Evolutionary conservation across 129 eudicot genomes (phyloP), one percentile per base, ranked within the genome.

Genomic region (Smallanthus sonchifolius): DNA sequence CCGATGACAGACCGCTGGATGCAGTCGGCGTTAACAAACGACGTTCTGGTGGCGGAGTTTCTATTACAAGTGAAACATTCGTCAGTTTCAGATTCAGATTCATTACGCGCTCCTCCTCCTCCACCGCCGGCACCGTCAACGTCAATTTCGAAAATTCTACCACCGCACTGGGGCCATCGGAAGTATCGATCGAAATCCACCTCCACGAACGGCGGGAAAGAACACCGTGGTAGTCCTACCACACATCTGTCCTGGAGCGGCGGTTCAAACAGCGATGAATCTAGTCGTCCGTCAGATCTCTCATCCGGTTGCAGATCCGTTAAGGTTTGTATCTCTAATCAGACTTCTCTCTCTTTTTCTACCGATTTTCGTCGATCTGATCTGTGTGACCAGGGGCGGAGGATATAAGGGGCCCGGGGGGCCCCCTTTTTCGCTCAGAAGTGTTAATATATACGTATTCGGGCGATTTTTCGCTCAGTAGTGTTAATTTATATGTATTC

Each of bases 171-270:
- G 96, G 91, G 91, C 34, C 67, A 80, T 32, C 85, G 86, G 0
- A 85, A 49, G 66, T 80, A 63, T 4, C 85, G 96, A 24, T 86
- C 91, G 1, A 87, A 84, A 47, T 48, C 86, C 10, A 4, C 70
- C 55, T 35, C 32, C 34, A 19, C 32, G 3, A 28, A 30, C 40
- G 70, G 7, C 59, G 54, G 40, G 28, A 79, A 76, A 43, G 81
- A 51, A 52, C 82, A 42, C 19, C 87, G 72, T 66, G 78, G 77
- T 35, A 89, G 96, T 65, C 96, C 96, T 2, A 89, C 89, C 37
- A 89, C 96, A 3, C 96, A 89, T 49, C 91, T 89, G 4, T 86
- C 96, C 0, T 86, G 87, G 87, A 84, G 84, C 78, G 82, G 84
- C 34, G 80, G 69, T 60, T 78, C 89, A 14, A 57, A 74, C 56